These are phyloP conservation scores for Suillus americanus DNA, from an alignment of 768 basidiomycete genomes.

Conservation along the genomic window DNA sequence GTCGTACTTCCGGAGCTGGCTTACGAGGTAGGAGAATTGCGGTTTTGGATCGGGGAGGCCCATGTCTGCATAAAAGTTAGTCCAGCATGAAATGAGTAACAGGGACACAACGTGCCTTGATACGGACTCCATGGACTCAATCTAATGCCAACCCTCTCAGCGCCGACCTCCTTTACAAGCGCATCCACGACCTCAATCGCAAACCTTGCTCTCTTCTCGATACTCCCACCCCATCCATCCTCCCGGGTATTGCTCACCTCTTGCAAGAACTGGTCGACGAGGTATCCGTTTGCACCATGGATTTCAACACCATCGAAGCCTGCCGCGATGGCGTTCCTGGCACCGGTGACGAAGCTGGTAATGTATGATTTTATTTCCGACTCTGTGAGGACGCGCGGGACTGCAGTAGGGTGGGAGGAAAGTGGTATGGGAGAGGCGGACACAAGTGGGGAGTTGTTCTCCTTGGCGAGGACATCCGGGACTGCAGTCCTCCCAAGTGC, in stretches of 20 bases:
- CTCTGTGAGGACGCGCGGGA: conserved; percentile 40
- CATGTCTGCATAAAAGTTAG: conserved; percentile 31
- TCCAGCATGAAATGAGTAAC: not conserved
- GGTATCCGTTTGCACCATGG: conserved; percentile 32
- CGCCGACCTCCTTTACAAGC: conserved; percentile 41
- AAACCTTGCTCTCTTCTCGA: conserved; percentile 50
- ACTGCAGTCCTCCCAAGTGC: conserved; percentile 42
- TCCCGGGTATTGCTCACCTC: conserved; percentile 40
- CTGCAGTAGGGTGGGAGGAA: conserved; percentile 1
- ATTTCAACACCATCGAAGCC: conserved; percentile 62
- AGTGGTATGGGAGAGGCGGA: conserved; percentile 25
- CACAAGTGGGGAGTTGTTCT: conserved; percentile 21
- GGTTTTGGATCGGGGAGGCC: conserved; percentile 34
- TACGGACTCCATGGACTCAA: conserved; percentile 41
- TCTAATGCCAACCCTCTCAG: conserved; percentile 42
- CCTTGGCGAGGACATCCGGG: conserved; percentile 14
- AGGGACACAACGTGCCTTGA: conserved; percentile 27
- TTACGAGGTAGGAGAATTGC: conserved; percentile 35
- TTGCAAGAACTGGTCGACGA: conserved; percentile 44
- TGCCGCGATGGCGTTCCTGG: conserved; percentile 53
- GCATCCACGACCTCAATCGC: conserved; percentile 44
- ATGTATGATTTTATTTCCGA: conserved; percentile 47
- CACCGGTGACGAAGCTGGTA: conserved; percentile 44
- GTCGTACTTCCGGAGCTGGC: conserved; percentile 20
- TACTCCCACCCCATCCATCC: conserved; percentile 50